Evolutionary conservation across 345 rosid species (phyloP), one percentile per base, ranked within the genome.

Genomic region (Hibiscus mutabilis): DNA sequence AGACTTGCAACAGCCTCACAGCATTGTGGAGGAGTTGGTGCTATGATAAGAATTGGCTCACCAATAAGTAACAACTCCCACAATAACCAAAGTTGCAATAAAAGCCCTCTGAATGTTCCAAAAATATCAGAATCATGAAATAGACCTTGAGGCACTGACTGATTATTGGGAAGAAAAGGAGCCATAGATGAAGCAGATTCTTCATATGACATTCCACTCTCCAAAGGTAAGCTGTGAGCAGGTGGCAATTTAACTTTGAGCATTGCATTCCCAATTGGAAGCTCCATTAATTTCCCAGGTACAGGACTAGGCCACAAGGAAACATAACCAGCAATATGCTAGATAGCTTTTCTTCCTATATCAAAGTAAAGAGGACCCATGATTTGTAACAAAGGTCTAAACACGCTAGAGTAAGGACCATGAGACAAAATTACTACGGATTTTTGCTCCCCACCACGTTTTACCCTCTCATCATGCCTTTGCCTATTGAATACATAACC

Each of bases 1-100:
- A 95, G 94, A 85, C 97, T 85, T 27, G 97, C 92, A 79, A 92
- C 99, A 58, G 98, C 99, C 84, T 92, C 99, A 5, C 92, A 86
- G 59, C 99, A 95, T 22, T 95, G 99, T 19, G 99, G 86, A 73
- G 99, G 99, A 19, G 97, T 92, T 52, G 98, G 94, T 25, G 98
- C 98, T 78, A 95, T 89, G 46, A 95, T 76, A 67, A 95, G 98
- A 60, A 92, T 83, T 51, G 99, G 97, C 81, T 95, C 99, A 2
- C 98, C 99, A 25, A 95, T 85, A 18, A 95, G 89, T 70, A 92
- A 73, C 81, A 95, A 79, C 65, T 95, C 99, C 99, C 99, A 95
- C 51, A 95, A 55, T 33, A 88, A 77, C 99, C 99, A 95, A 69
- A 95, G 89, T 85, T 92, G 97, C 85, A 91, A 72, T 42, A 95